A percentile compares a stretch with the other conserved stretches of the same genome.
These are phyloP conservation scores for Ottelia alismoides DNA, from an alignment of 106 monocot species.

Conservation along the genomic window DNA sequence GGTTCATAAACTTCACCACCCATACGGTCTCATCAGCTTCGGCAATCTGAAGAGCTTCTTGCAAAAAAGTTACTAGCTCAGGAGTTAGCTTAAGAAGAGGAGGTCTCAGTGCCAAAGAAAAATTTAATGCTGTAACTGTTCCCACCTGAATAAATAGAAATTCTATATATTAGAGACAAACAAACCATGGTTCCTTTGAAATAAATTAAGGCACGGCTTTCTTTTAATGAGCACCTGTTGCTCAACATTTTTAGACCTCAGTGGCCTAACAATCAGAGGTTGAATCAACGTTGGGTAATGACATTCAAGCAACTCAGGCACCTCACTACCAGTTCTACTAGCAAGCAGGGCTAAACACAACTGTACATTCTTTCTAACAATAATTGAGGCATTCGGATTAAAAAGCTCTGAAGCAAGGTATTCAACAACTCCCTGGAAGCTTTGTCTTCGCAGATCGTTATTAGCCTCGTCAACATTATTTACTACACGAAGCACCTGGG, in stretches of 20 bases:
- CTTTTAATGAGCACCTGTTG: conserved; percentile 59
- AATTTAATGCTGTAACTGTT: conserved; percentile 91
- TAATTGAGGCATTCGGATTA: conserved; percentile 88
- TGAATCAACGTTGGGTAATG: conserved; percentile 81
- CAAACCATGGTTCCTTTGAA: too few relatives aligned
- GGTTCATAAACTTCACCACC: conserved; percentile 88
- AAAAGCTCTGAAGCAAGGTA: conserved; percentile 86
- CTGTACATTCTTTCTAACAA: conserved; percentile 88
- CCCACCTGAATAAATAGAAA: conserved; percentile 56
- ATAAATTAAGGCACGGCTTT: background rate
- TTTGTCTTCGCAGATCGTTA: conserved; percentile 79
- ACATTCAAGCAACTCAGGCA: conserved; percentile 90
- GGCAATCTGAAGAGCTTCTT: conserved; percentile 98
- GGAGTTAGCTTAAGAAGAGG: conserved; percentile 93
- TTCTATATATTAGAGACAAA: too few relatives aligned
- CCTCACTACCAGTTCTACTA: conserved; percentile 94
- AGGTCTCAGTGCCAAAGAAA: conserved; percentile 89
- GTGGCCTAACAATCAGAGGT: conserved; percentile 78
- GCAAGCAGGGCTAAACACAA: conserved; percentile 86
- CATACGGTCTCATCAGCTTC: conserved; percentile 99
- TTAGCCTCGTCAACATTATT: conserved; percentile 96
- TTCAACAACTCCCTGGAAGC: conserved; percentile 96
- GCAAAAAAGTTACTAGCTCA: conserved; percentile 90
- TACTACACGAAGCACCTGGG: conserved; percentile 88
- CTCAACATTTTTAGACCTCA: conserved; percentile 81